These are phyloP conservation scores for Botrytis paeoniae DNA, from an alignment of 2,329 filamentous ascomycete species.

Conservation along the genomic window DNA sequence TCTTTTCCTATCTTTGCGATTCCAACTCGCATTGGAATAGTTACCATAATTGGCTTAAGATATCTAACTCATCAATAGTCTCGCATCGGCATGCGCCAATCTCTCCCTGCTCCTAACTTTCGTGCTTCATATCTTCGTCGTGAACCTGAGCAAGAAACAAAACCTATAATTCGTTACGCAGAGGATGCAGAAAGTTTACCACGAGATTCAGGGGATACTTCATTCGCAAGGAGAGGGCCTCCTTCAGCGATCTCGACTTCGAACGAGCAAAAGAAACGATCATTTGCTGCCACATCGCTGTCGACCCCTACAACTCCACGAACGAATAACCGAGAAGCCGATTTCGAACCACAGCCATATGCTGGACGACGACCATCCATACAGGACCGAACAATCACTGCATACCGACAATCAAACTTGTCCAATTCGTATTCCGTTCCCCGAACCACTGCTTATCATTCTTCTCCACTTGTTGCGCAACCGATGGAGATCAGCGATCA, in stretches of 20 bases:
- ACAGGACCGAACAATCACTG: constrained; percentile 28
- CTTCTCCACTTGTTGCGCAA: constrained; percentile 57
- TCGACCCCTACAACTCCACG: constrained; percentile 36
- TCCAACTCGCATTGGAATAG: background rate
- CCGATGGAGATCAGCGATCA: constrained; percentile 43
- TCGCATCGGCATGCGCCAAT: constrained; percentile 32
- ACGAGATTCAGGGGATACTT: constrained; percentile 33
- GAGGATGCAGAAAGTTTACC: constrained; percentile 32
- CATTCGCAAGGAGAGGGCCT: constrained; percentile 28
- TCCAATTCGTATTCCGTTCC: constrained; percentile 34
- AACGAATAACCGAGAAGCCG: constrained; percentile 29
- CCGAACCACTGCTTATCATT: constrained; percentile 42
- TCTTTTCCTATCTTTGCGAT: background rate
- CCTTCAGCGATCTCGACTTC: constrained; percentile 17
- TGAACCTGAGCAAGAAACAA: constrained; percentile 33
- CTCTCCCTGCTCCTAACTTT: constrained; percentile 27
- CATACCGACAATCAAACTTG: constrained; percentile 38
- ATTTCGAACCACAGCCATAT: constrained; percentile 33
- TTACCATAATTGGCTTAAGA: background rate
- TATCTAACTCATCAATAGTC: constrained; percentile 29
- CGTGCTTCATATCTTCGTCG: constrained; percentile 31
- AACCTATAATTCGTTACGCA: constrained; percentile 24
- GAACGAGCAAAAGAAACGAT: constrained; percentile 31
- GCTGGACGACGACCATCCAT: constrained; percentile 30
- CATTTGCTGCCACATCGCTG: constrained; percentile 26